phyloP scores from a whole-genome alignment of 202 grass and related monocot genomes.

The Setaria viridis region DNA sequence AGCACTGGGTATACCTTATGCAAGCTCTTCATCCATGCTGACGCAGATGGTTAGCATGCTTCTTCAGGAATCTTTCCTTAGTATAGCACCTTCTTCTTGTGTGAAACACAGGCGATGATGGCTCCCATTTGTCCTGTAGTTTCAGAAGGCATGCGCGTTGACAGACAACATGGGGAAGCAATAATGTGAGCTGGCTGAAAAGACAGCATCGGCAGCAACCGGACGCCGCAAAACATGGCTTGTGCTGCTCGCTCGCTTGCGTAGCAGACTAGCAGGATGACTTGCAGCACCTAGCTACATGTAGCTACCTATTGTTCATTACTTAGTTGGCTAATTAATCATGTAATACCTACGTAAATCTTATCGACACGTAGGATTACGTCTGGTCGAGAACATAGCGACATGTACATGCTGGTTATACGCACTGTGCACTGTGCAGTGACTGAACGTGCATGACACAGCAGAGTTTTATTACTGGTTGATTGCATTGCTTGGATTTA shows the following conservation, averaged over 20 bases:
- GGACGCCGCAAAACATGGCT: constrained; percentile 33
- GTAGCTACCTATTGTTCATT: background rate
- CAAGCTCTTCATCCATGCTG: no score
- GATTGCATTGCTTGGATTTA: background rate
- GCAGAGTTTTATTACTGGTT: background rate
- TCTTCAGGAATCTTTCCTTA: background rate
- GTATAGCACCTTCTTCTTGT: background rate
- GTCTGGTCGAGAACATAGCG: no score
- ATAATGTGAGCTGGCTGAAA: background rate
- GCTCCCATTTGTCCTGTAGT: background rate
- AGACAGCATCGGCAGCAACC: background rate
- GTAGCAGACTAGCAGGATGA: no score
- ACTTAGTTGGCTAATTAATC: background rate
- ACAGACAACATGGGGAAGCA: background rate
- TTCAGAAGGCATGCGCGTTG: constrained; percentile 23
- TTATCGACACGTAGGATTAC: no score
- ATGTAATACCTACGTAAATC: no score
- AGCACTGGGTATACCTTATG: no score
- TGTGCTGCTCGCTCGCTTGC: background rate
- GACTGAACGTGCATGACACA: background rate
- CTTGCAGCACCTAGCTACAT: background rate
- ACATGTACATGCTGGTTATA: no score
- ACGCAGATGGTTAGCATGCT: background rate
- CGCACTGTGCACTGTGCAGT: background rate
- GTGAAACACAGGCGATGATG: background rate